Base-by-base conservation (phyloP, 495 filamentous ascomycete species). In the Aspergillus homomorphus region DNA sequence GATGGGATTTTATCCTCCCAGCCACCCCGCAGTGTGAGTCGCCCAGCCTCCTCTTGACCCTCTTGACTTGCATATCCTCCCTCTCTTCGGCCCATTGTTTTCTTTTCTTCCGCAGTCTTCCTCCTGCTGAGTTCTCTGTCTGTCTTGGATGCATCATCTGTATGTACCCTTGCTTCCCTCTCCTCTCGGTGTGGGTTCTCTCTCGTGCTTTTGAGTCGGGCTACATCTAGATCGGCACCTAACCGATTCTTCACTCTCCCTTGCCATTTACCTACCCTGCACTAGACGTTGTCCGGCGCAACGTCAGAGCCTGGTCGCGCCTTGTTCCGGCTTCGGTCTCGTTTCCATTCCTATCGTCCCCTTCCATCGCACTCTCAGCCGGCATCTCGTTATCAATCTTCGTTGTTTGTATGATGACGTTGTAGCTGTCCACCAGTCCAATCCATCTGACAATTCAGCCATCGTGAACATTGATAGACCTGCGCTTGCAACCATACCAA, bases 11-110 rank as follows among this genome's bases (percentile, higher is more conserved):
- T 9, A 3, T 28, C 9, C 58, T 61, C 66, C 66, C 66, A 68
- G 66, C 66, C 66, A 65, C 66, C 66, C 65, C 65, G 59, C 64
- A 54, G 26, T 42, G 14, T 57, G n/a, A 62, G 24, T 67, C 59
- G 62, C 58, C 66, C 63, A 65, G 66, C 66, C 66, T 62, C 66
- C 62, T 55, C 45, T 18, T n/a, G 42, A 51, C 44, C 56, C 20
- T 26, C 50, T n/a, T n/a, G 18, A 54, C 23, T 45, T 48, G 53
- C 61, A 63, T 60, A 50, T 58, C 45, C 41, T 33, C 26, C 46
- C 23, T n/a, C 43, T 60, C n/a, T 42, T 51, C 50, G 44, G 57
- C 54, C 19, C 52, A 56, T 46, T 33, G 20, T 58, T 54, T 52
- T 57, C 43, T 49, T 46, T 54, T 53, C 43, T 58, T 15, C 54